Evolutionary conservation across 1,284 basidiomycete species (phyloP), one percentile per base, ranked within the genome.

Genomic region (Puccinia triticina): DNA sequence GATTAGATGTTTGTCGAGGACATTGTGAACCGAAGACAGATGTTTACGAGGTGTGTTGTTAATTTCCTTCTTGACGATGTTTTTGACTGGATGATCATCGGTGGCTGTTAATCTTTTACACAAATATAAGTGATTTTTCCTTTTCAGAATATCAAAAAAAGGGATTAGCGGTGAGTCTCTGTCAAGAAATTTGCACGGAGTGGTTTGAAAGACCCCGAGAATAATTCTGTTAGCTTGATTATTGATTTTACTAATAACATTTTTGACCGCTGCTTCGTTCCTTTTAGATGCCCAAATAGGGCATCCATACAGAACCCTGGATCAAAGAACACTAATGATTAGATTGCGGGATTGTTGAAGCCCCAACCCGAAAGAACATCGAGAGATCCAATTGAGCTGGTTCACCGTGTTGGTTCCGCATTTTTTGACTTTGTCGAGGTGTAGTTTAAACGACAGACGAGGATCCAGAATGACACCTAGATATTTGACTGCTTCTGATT

Each of bases 401-500:
- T 46, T 46, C 8, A 46, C 14, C 14, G 43, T 46, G 14, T 14
- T 46, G 43, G 14, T 46, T 7, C 43, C 43, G 14, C 43, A 46
- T 46, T 46, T 46, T 46, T 46, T 46, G 7, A 46, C 43, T 14
- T 46, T 46, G 43, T 95, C 94, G n/a, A n/a, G n/a, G n/a, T n/a
- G n/a, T n/a, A n/a, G n/a, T n/a, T n/a, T n/a, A n/a, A n/a, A n/a
- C n/a, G n/a, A n/a, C n/a, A n/a, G n/a, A n/a, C n/a, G n/a, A n/a
- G n/a, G n/a, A n/a, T n/a, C n/a, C n/a, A n/a, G n/a, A n/a, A n/a
- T n/a, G n/a, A n/a, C n/a, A n/a, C n/a, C n/a, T n/a, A n/a, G n/a
- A n/a, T n/a, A n/a, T n/a, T n/a, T n/a, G n/a, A n/a, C n/a, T n/a
- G n/a, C n/a, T n/a, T n/a, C n/a, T n/a, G n/a, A n/a, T n/a, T n/a